Percentiles rank a stretch among this genome's conserved stretches.
Conservation (phyloP, 192 early-diverging fungal genomes). For the Backusella psychrophila region DNA sequence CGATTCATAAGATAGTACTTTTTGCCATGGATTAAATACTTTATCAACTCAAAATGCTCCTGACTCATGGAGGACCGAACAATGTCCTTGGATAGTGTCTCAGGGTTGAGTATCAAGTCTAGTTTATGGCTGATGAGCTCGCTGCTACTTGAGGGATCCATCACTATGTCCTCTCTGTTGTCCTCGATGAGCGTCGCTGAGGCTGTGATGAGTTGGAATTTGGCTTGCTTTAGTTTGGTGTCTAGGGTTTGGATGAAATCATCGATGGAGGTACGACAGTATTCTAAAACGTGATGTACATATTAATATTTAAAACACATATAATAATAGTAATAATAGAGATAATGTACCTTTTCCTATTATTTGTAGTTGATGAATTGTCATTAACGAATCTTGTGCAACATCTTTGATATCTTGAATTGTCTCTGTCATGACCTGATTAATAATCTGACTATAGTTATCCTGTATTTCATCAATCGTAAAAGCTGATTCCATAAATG, state of each 20-base stretch:
- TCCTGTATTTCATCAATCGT: neutral
- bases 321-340: neutral
- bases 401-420: constrained; percentile 1
- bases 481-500: neutral
- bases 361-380: constrained; percentile 5
- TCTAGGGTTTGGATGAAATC: neutral
- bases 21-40: neutral
- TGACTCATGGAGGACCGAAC: neutral
- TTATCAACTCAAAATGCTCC: neutral
- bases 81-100: neutral
- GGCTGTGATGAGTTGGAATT: neutral
- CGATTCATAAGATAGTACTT: neutral
- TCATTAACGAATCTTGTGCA: neutral
- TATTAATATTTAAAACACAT: neutral
- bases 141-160: neutral
- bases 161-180: neutral
- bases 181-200: neutral
- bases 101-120: neutral
- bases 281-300: neutral
- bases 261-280: neutral
- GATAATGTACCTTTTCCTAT: neutral
- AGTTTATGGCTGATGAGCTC: neutral
- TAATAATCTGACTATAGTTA: constrained; percentile 11
- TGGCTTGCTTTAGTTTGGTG: neutral
- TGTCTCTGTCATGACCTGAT: constrained; percentile 11